Percentiles rank a stretch among this genome's conserved stretches.
Conservation (phyloP, 1,139 yeast species). For the Saccharomycopsis hybrid region DNA sequence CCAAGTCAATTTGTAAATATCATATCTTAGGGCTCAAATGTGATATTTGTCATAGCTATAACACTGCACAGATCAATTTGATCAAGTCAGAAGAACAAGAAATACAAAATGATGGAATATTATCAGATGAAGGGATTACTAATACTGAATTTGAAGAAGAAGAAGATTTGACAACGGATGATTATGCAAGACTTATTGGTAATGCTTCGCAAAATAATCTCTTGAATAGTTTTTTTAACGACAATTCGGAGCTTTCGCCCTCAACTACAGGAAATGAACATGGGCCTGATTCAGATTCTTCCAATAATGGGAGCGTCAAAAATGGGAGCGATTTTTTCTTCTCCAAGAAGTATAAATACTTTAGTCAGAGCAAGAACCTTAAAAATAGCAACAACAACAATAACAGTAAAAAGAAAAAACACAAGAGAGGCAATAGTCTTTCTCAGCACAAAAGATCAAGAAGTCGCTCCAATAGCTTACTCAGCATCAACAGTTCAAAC, state of each 20-base stretch:
- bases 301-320: neutral
- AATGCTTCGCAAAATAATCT: conserved; percentile 5
- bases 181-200: conserved; percentile 13
- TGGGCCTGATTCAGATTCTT: neutral
- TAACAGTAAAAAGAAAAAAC: neutral
- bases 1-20: conserved; percentile 68
- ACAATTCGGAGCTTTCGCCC: conserved; percentile 8
- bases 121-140: conserved; percentile 9
- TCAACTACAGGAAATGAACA: neutral
- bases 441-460: neutral
- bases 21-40: conserved; percentile 87
- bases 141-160: conserved; percentile 22
- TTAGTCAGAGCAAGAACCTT: too few species aligned
- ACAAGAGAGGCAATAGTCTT: neutral
- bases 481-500: too few species aligned
- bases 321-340: neutral
- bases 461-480: neutral
- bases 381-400: neutral
- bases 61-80: conserved; percentile 66
- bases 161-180: conserved; percentile 18
- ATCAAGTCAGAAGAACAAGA: conserved; percentile 41
- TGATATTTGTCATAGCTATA: conserved; percentile 78
- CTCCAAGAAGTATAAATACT: neutral
- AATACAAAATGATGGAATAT: neutral
- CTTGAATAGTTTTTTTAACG: conserved; percentile 16